These are phyloP conservation scores for Aurantiochytrium sp. DNA, from an alignment of 108 stramenopile species.

Conservation along the genomic window DNA sequence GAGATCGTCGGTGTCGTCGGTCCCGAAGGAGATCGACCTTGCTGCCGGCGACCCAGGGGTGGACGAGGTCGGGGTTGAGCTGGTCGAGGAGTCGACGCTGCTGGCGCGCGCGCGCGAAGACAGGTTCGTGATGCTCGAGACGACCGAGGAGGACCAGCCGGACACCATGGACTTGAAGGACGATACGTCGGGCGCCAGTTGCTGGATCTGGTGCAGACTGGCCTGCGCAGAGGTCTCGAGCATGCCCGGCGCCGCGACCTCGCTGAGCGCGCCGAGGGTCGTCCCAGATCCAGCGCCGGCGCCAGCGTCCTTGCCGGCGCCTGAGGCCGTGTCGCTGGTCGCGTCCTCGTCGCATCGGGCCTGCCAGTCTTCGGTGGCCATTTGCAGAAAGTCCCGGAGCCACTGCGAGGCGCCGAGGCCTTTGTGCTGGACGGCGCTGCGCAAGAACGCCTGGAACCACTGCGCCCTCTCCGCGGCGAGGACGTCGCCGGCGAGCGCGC, in stretches of 20 bases:
- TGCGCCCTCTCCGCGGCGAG: neutral
- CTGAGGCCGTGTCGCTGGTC: neutral
- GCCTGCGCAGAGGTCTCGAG: neutral
- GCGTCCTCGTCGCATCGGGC: neutral
- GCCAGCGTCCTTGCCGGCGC: neutral
- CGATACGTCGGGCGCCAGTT: neutral
- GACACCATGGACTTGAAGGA: neutral
- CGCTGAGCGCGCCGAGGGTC: neutral
- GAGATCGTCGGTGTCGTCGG: too few species aligned
- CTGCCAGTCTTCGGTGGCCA: constrained; percentile 12
- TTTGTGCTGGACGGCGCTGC: neutral
- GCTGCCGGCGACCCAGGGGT: neutral
- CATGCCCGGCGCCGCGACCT: neutral
- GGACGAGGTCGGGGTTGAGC: neutral
- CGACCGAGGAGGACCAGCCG: neutral
- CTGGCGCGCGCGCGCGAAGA: neutral
- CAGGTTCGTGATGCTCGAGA: neutral
- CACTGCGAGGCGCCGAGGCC: neutral
- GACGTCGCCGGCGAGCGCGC: neutral
- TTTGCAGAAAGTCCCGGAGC: neutral
- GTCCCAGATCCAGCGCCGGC: neutral
- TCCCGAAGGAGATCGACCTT: too few species aligned
- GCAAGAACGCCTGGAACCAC: constrained; percentile 25
- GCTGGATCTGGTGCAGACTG: neutral
- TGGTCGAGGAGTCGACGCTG: neutral